Conservation (phyloP, 371 early-diverging fungal genomes). For the Actinomucor elegans region DNA sequence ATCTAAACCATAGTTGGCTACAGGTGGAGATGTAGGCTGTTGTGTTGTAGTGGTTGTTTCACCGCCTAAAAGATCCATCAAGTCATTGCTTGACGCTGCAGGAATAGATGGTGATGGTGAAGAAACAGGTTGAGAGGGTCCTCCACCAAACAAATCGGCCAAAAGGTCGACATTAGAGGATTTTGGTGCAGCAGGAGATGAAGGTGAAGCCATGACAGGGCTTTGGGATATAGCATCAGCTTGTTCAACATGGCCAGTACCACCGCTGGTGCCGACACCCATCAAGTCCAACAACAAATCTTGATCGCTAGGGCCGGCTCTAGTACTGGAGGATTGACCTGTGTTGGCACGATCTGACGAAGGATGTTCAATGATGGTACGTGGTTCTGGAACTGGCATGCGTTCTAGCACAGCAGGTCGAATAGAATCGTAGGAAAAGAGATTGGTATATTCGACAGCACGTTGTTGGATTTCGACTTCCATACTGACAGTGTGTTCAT, state of each 20-base stretch:
- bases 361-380: slow-evolving; percentile 37
- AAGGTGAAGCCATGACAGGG: slow-evolving; percentile 14
- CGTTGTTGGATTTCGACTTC: slow-evolving; percentile 95
- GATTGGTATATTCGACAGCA: slow-evolving; percentile 83
- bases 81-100: slow-evolving; percentile 23
- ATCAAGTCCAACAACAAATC: slow-evolving; percentile 78
- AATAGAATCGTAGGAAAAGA: slow-evolving; percentile 75
- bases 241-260: slow-evolving; percentile 29
- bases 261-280: slow-evolving; percentile 68
- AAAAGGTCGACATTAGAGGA: slow-evolving; percentile 66
- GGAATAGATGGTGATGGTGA: slow-evolving; percentile 33
- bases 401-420: slow-evolving; percentile 88
- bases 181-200: slow-evolving; percentile 34
- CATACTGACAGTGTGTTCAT: slow-evolving; percentile 64
- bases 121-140: slow-evolving; percentile 18
- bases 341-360: slow-evolving; percentile 23
- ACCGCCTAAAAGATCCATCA: slow-evolving; percentile 45
- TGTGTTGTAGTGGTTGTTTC: slow-evolving; percentile 6
- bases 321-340: slow-evolving; percentile 29
- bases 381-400: slow-evolving; percentile 88
- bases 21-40: slow-evolving; percentile 10
- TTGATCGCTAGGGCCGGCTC: slow-evolving; percentile 53
- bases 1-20: slow-evolving; percentile 6
- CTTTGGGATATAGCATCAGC: slow-evolving; percentile 32
- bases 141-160: slow-evolving; percentile 78